Base-by-base conservation (phyloP, 805 yeast genomes). In the Osmozyma mogii region DNA sequence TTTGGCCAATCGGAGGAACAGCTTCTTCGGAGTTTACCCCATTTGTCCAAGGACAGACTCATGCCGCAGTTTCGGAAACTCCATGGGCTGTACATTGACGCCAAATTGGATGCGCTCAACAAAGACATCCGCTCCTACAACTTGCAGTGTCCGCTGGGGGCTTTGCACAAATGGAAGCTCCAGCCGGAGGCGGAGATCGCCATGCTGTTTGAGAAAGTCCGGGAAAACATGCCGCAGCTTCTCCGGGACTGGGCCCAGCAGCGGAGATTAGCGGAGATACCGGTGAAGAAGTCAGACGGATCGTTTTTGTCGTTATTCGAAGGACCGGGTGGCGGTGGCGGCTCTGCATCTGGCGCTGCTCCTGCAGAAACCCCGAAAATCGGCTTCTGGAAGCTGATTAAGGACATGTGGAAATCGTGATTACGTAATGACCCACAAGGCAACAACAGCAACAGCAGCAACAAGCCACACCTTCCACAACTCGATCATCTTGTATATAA, bases 111-210 rank as follows among this genome's bases (percentile, higher is more conserved):
- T 8, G 21, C 8, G 8, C 9, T 56, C 15, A 58, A 58, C 36
- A 34, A 28, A 12, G 21, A 38, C 4, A 49, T 62, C 18, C 37
- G 68, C 21, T 43, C 42, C 30, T 63, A 61, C 36, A 63, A 63
- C 30, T 44, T 63, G 25, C 65, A 58, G 35, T 47, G 58, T 10
- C 70, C 70, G 1, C 52, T 65, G 4, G 30, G 49, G 6, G 49
- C 40, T 15, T 42, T 61, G 9, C 70, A 63, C 39, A 63, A 61
- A 31, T 43, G 61, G 43, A 63, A 63, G 38, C 36, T 63, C 22
- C 28, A 40, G 4, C 31, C 41, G 9, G 51, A 46, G 5, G 39
- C 32, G 4, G 70, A 63, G 40, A 16, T 61, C 2, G 27, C 33
- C 8, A 31, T 27, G 4, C 47, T 47, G 37, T 38, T 40, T 27